Base-by-base conservation (phyloP, 2,329 filamentous ascomycete genomes). In the Magnaporthiopsis rhizophila region DNA sequence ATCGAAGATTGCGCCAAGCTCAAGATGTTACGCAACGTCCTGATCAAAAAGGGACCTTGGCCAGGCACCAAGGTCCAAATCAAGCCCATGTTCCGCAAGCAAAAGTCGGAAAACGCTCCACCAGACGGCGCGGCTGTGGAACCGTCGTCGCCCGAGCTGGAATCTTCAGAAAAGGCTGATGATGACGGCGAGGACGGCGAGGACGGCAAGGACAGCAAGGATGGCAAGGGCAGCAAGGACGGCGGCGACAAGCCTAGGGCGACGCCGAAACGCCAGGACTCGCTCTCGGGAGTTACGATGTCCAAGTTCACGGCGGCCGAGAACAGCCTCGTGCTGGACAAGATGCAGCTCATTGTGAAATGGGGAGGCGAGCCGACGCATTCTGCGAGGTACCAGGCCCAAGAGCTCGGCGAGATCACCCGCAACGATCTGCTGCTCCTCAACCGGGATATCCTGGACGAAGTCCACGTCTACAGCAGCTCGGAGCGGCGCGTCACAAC, bases 311-410 rank as follows among this genome's bases (percentile, higher is more conserved):
- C 94, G 8, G 94, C 95, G 0, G 92, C 88, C 21, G 95, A 98
- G 73, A 92, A 98, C 73, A 92, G 93, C 71, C 83, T 98, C 61
- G 89, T 97, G 1, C 83, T 99, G 2, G 96, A 99, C 74, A 99
- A 99, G 76, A 80, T 99, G 45, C 95, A 99, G 74, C 84, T 99
- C 56, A 96, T 99, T 69, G 95, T 99, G 76, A 99, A 99, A 74
- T 99, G 95, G 96, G 95, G 95, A 69, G 95, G 95, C 57, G 95
- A 99, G 74, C 95, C 96, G 15, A 99, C 95, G 0, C 96, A 99
- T 76, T 97, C 95, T 34, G 96, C 95, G 38, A 86, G 95, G 62
- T 98, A 99, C 73, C 95, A 99, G 76, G 88, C 95, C 0, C 92
- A 97, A 70, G 96, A 99, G 72, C 85, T 99, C 12, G 95, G 94